A percentile compares a stretch with the other conserved stretches of the same genome.
These are phyloP conservation scores for Cercospora brassicicola DNA, from an alignment of 2,329 filamentous ascomycete genomes.

Conservation along the genomic window DNA sequence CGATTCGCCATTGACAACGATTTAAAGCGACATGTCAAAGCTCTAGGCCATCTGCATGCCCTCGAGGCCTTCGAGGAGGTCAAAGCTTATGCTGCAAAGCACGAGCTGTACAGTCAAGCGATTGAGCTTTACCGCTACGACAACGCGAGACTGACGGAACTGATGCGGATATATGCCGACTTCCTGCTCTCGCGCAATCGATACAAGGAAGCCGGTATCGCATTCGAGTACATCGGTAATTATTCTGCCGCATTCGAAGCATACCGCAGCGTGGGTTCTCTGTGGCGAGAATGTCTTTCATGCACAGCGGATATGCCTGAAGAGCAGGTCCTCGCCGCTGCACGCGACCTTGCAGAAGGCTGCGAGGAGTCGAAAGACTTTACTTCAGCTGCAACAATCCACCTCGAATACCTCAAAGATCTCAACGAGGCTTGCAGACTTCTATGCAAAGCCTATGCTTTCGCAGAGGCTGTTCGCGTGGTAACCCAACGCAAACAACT, in stretches of 20 bases:
- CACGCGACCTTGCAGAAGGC: conserved; percentile 72
- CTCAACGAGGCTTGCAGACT: conserved; percentile 68
- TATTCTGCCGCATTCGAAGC: conserved; percentile 73
- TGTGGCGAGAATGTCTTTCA: conserved; percentile 90
- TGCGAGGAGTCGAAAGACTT: conserved; percentile 84
- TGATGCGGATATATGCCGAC: conserved; percentile 77
- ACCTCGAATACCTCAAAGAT: conserved; percentile 77
- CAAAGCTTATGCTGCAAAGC: conserved; percentile 72
- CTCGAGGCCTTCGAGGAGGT: conserved; percentile 76
- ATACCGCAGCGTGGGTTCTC: conserved; percentile 73
- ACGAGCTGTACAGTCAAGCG: conserved; percentile 74
- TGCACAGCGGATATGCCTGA: conserved; percentile 66
- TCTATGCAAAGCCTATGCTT: conserved; percentile 83
- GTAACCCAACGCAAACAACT: conserved; percentile 61
- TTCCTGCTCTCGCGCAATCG: conserved; percentile 73
- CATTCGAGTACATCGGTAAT: conserved; percentile 81
- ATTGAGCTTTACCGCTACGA: conserved; percentile 85
- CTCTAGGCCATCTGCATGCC: conserved; percentile 71
- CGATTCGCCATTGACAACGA: conserved; percentile 87
- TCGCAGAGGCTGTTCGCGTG: conserved; percentile 83
- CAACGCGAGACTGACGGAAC: conserved; percentile 60
- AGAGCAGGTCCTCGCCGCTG: conserved; percentile 65
- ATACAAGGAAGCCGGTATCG: conserved; percentile 80
- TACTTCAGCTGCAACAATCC: conserved; percentile 72
- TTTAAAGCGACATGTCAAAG: conserved; percentile 73